Conservation (phyloP, 2,329 filamentous ascomycete species). For the Ophiostoma sp. region DNA sequence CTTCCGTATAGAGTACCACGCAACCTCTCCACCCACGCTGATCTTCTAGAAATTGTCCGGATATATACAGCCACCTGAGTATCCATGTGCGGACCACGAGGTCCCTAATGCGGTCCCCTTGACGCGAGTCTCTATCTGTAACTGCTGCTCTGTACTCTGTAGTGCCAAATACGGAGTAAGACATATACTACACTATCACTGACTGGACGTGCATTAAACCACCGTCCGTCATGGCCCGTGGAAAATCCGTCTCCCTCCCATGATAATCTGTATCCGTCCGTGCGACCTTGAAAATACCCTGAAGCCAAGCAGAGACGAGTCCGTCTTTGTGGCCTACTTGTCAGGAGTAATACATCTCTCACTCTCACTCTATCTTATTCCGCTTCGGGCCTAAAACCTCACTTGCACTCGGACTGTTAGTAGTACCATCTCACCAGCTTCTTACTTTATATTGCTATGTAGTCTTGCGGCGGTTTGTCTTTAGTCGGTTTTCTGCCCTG, state of each 20-base stretch:
- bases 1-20: not conserved
- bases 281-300: not conserved
- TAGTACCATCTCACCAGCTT: not conserved
- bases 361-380: not conserved
- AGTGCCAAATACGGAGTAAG: not conserved
- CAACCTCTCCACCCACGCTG: not conserved
- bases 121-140: not conserved
- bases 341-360: not conserved
- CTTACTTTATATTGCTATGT: not conserved
- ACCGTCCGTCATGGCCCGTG: not conserved
- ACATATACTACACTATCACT: not conserved
- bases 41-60: not conserved
- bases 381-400: not conserved
- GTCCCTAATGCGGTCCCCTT: not conserved
- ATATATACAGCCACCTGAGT: not conserved
- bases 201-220: not conserved
- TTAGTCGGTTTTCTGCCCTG: not conserved
- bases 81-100: conserved; percentile 4
- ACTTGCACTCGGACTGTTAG: not conserved
- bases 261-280: conserved; percentile 3
- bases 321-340: not conserved
- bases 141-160: not conserved
- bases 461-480: not conserved
- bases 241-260: not conserved
- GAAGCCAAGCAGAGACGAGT: not conserved